Evolutionary conservation across 1,284 basidiomycete species (phyloP), one percentile per base, ranked within the genome.

Genomic region (Porogramme epimiltina): DNA sequence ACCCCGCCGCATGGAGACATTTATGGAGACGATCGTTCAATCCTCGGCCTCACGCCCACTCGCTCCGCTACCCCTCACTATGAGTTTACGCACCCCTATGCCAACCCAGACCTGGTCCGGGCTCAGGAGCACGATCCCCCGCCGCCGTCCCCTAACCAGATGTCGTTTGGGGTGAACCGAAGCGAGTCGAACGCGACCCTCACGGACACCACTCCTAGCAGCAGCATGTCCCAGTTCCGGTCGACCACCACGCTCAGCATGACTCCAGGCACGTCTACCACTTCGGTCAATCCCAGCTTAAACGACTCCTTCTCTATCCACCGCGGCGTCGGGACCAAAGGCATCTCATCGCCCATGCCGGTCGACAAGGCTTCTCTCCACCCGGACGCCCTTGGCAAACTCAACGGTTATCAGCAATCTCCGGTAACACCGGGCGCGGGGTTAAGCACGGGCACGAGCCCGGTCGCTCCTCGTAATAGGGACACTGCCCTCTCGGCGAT

Each of bases 51-150:
- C 52, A 51, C 60, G 37, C 63, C 63, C 19, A 59, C 61, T 9
- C 61, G 59, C 40, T 52, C 63, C 8, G 55, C 62, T 25, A 51
- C 59, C 38, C 59, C 56, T 18, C 58, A 59, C 31, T 54, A 63
- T 5, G 63, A 66, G 42, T 67, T 66, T 25, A 62, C 57, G 36
- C 87, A 90, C 69, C 89, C 89, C 34, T 91, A 89, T 63, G 89
- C 88, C 47, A 89, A 90, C 59, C 87, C 89, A 6, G 84, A 89
- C 54, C 70, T 85, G 15, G 62, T 61, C 22, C 59, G 59, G n/a
- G 26, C 52, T 70, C 74, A 41, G 58, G 69, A 52, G 34, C 62
- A 45, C 71, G 56, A 77, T 47, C 71, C 71, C 43, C 63, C 71
- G 24, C 63, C 70, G 41, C 68, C 71, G 22, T 63, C 66, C n/a